Base-by-base conservation (phyloP, 2,329 filamentous ascomycete genomes). In the Paracorniculantispora psalliotae region DNA sequence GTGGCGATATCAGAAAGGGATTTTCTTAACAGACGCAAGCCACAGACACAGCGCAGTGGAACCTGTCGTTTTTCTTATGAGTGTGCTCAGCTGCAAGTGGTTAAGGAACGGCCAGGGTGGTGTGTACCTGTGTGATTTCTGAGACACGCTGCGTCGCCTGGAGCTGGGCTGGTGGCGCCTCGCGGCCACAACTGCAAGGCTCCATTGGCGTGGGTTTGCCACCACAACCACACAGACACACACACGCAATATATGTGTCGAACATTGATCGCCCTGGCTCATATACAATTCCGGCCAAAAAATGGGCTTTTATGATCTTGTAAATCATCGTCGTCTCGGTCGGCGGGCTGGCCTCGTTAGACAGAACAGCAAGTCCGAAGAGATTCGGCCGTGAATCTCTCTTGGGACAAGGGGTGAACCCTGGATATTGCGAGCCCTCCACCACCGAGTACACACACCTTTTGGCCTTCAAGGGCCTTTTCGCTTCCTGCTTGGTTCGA, bases 101-200 rank as follows among this genome's bases (percentile, higher is more conserved):
- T 37, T 19, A n/a, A 47, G 44, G 33, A 7, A 53, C 15, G 43
- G 50, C 33, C 37, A n/a, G n/a, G 26, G 10, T n/a, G 6, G 35
- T 21, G 17, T 30, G 19, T 12, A 7, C 47, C 23, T 43, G 21
- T n/a, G 25, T 23, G 50, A 53, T 23, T 15, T 23, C 35, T 30
- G 21, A 39, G 21, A 41, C 12, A n/a, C n/a, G n/a, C 10, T 28
- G 33, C 3, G 26, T 23, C 9, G 33, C 13, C 19, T 43, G 25
- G 37, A n/a, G n/a, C n/a, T n/a, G n/a, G n/a, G n/a, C n/a, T n/a
- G n/a, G 25, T 33, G 26, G 53, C 53, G 53, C 53, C 6, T 44
- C 28, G n/a, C n/a, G 48, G 43, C 53, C 43, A 48, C 53, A 56
- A 48, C 53, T 56, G 53, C 33, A 56, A 15, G 53, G 53, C 46